A percentile compares a stretch with the other conserved stretches of the same genome.
phyloP scores from a whole-genome alignment of 345 rosid genomes.

The Nephelium lappaceum region DNA sequence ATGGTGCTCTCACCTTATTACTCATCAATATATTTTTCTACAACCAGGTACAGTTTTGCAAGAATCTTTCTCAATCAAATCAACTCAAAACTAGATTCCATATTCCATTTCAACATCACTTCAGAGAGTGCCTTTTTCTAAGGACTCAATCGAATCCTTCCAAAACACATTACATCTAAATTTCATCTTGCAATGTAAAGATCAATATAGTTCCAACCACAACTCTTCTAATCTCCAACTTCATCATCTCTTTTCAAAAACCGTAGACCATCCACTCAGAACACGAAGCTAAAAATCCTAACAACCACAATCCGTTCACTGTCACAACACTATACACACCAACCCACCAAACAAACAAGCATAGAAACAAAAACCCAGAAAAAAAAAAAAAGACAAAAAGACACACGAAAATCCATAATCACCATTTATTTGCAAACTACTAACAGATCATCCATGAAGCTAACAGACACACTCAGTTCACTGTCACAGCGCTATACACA shows the following conservation, averaged over 20 bases:
- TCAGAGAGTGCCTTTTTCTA: no score
- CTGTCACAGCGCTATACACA: no score
- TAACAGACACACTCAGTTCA: not conserved
- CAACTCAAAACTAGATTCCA: not conserved
- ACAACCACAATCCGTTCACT: not conserved
- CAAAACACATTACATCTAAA: not conserved
- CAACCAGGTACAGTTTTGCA: not conserved
- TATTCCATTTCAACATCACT: not conserved
- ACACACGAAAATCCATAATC: not conserved
- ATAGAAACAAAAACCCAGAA: not conserved
- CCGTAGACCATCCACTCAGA: no score
- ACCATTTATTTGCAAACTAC: not conserved
- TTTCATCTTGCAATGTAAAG: not conserved
- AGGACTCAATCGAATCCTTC: not conserved
- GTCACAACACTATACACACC: no score
- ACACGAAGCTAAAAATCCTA: no score
- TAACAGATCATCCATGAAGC: not conserved
- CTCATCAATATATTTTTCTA: not conserved
- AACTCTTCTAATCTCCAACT: not conserved
- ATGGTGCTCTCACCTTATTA: not conserved
- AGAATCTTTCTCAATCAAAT: not conserved
- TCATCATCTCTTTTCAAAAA: no score
- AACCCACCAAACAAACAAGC: not conserved
- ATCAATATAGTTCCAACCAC: no score
- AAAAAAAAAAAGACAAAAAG: not conserved